Conservation (phyloP, 2,329 filamentous ascomycete species). For the Aspergillus sp. region DNA sequence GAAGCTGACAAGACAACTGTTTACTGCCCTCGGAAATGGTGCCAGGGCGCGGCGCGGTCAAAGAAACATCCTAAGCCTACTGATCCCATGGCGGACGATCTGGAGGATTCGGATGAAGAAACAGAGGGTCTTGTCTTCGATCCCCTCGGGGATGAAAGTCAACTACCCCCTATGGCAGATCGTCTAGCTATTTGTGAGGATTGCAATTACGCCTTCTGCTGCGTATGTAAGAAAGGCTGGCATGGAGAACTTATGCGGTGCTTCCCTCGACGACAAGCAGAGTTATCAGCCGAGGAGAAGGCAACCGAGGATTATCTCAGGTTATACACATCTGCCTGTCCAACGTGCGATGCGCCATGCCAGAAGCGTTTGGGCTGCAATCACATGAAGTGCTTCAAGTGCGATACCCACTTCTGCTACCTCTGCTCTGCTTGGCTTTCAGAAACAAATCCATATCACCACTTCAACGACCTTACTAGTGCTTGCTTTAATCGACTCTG, state of each 20-base stretch:
- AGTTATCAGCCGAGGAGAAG: slow-evolving; percentile 80
- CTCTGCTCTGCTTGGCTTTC: slow-evolving; percentile 86
- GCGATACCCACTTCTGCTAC: slow-evolving; percentile 92
- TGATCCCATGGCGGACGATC: slow-evolving; percentile 60
- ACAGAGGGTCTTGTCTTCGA: slow-evolving; percentile 49
- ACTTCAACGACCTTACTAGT: slow-evolving; percentile 74
- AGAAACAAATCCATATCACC: slow-evolving; percentile 76
- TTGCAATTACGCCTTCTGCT: slow-evolving; percentile 86
- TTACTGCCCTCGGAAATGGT: slow-evolving; percentile 91
- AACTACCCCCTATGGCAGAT: slow-evolving; percentile 56
- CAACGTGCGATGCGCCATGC: slow-evolving; percentile 78
- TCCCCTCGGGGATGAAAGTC: slow-evolving; percentile 42
- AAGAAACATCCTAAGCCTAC: slow-evolving; percentile 70
- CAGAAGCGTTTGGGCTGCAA: slow-evolving; percentile 96
- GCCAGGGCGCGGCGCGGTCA: slow-evolving; percentile 80
- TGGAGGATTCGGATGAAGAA: slow-evolving; percentile 52
- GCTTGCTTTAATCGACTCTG: slow-evolving; percentile 83
- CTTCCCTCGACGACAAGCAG: slow-evolving; percentile 62
- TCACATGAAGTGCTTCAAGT: slow-evolving; percentile 92
- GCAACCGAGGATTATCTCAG: slow-evolving; percentile 82
- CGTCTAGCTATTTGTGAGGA: slow-evolving; percentile 83
- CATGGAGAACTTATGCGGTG: slow-evolving; percentile 83
- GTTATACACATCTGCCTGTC: slow-evolving; percentile 80
- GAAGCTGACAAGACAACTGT: slow-evolving; percentile 90
- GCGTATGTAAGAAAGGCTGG: slow-evolving; percentile 75